Percentiles rank a stretch among this genome's conserved stretches.
Evolutionary conservation across 805 yeast genomes (phyloP).

Genomic region (Starmerella khaoyaiensis): DNA sequence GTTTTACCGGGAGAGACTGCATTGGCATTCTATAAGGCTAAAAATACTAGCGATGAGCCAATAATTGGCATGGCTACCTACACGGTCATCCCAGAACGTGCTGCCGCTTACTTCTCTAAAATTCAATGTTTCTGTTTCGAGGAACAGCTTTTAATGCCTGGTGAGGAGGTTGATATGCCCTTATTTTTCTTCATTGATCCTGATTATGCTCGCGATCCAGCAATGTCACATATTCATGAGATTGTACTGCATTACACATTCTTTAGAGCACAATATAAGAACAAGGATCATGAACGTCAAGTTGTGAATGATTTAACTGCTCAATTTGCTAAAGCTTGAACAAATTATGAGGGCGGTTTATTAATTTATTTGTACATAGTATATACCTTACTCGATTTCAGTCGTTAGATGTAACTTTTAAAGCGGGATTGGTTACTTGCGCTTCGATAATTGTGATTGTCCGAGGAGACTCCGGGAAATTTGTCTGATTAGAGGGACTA

Average conservation of each 20-base stretch:
- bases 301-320: slow-evolving; percentile 14
- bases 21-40: slow-evolving; percentile 85
- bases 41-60: slow-evolving; percentile 71
- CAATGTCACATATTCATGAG: slow-evolving; percentile 81
- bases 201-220: slow-evolving; percentile 84
- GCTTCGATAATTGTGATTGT: slow-evolving; percentile 14
- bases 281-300: slow-evolving; percentile 11
- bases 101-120: slow-evolving; percentile 91
- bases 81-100: slow-evolving; percentile 90
- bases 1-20: slow-evolving; percentile 98
- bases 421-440: slow-evolving; percentile 8
- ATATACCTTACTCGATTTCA: too few relatives aligned
- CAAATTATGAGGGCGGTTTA: not conserved
- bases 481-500: not conserved
- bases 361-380: slow-evolving; percentile 2
- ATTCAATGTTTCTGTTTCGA: slow-evolving; percentile 98
- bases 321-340: slow-evolving; percentile 10
- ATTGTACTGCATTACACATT: slow-evolving; percentile 85
- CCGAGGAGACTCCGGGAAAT: slow-evolving; percentile 11
- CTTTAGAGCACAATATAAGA: slow-evolving; percentile 36
- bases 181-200: slow-evolving; percentile 95
- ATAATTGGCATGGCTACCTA: slow-evolving; percentile 98
- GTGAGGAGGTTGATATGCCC: slow-evolving; percentile 98
- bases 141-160: slow-evolving; percentile 84
- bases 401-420: slow-evolving; percentile 9